Conservation (phyloP, 306 rosid species). For the Medicago arabica region DNA sequence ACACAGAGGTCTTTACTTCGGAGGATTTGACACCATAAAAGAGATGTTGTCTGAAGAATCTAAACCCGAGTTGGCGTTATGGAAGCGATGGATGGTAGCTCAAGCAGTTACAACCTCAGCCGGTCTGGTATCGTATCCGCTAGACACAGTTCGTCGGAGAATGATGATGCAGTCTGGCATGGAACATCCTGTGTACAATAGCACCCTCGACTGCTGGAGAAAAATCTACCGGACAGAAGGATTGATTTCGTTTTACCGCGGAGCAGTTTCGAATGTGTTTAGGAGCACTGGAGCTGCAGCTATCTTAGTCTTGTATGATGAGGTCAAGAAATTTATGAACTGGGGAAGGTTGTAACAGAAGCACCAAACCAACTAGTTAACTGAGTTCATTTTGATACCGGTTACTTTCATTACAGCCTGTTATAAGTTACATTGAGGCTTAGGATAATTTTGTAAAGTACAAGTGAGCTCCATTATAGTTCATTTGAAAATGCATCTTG, state of each 20-base stretch:
- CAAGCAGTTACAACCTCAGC: slow-evolving; percentile 95
- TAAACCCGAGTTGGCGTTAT: slow-evolving; percentile 59
- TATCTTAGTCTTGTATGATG: slow-evolving; percentile 89
- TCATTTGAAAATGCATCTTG: slow-evolving; percentile 44
- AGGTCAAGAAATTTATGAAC: slow-evolving; percentile 80
- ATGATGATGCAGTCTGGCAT: slow-evolving; percentile 99
- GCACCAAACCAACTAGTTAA: slow-evolving; percentile 2
- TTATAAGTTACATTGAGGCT: slow-evolving; percentile 30
- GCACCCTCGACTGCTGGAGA: slow-evolving; percentile 90
- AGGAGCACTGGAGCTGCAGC: slow-evolving; percentile 97
- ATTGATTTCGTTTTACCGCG: slow-evolving; percentile 87
- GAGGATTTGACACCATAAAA: slow-evolving; percentile 91
- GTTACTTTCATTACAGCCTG: slow-evolving; percentile 40
- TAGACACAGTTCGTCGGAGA: slow-evolving; percentile 93
- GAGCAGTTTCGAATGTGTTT: slow-evolving; percentile 77
- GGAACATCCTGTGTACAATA: slow-evolving; percentile 63
- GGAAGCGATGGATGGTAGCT: slow-evolving; percentile 92
- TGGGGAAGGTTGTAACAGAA: slow-evolving; percentile 63
- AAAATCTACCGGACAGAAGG: slow-evolving; percentile 77
- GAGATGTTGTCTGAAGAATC: slow-evolving; percentile 65
- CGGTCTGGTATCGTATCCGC: slow-evolving; percentile 83
- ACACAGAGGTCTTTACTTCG: slow-evolving; percentile 93
- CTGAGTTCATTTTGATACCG: slow-evolving; percentile 39
- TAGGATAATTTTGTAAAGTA: slow-evolving; percentile 44
- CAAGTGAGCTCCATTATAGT: slow-evolving; percentile 45